These are phyloP conservation scores for Saccharomycopsis schoenii DNA, from an alignment of 805 yeast genomes.

Conservation along the genomic window DNA sequence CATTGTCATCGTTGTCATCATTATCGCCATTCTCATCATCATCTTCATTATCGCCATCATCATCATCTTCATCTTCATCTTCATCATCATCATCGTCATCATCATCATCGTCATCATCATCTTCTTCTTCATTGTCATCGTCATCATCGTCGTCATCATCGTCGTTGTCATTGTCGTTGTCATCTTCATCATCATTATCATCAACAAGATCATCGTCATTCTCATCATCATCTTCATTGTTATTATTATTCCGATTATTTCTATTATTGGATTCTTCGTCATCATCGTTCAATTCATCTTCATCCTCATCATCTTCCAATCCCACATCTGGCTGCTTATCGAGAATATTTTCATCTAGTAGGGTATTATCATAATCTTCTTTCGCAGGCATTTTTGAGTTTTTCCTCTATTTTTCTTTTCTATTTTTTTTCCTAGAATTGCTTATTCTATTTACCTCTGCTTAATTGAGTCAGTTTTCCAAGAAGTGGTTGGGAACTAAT, in stretches of 20 bases:
- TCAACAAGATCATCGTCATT: slow-evolving; percentile 27
- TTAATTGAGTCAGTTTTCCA: background rate
- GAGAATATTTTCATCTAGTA: slow-evolving; percentile 16
- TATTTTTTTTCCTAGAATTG: background rate
- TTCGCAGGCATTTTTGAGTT: background rate
- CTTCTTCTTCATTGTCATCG: slow-evolving; percentile 7
- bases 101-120: slow-evolving; percentile 11
- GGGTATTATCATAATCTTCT: slow-evolving; percentile 10
- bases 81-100: slow-evolving; percentile 20
- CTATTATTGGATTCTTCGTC: slow-evolving; percentile 34
- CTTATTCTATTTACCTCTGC: background rate
- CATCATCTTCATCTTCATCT: slow-evolving; percentile 7
- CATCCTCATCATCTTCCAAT: slow-evolving; percentile 42
- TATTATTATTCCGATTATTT: slow-evolving; percentile 15
- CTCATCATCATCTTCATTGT: slow-evolving; percentile 16
- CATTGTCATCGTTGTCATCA: slow-evolving; percentile 22
- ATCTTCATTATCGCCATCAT: slow-evolving; percentile 24
- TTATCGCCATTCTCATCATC: slow-evolving; percentile 30
- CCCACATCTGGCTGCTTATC: slow-evolving; percentile 28
- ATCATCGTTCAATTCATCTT: slow-evolving; percentile 30
- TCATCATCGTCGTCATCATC: slow-evolving; percentile 7
- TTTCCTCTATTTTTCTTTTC: background rate
- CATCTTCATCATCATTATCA: slow-evolving; percentile 10
- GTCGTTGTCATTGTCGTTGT: slow-evolving; percentile 9
- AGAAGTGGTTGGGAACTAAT: no score